These are phyloP conservation scores for Talaromyces sp. DNA, from an alignment of 2,329 filamentous ascomycete genomes.

Conservation along the genomic window DNA sequence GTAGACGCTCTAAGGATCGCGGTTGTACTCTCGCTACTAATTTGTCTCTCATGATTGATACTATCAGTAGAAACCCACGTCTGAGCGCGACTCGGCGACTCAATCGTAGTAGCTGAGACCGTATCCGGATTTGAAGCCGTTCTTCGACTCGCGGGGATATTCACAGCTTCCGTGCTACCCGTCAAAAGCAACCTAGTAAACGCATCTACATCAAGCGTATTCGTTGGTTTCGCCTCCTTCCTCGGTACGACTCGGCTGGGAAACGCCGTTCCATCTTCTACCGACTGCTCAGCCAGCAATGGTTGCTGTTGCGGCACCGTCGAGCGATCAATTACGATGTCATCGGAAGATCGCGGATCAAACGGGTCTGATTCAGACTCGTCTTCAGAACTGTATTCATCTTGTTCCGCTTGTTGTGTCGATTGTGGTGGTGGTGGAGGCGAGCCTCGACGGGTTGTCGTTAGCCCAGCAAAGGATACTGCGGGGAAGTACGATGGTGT, in stretches of 20 bases:
- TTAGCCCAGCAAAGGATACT: slow-evolving; percentile 19
- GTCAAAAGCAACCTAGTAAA: slow-evolving; percentile 75
- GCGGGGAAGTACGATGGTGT: slow-evolving; percentile 17
- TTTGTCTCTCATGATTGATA: not conserved
- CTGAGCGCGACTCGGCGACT: not conserved
- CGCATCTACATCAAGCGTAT: slow-evolving; percentile 69
- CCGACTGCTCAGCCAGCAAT: not conserved
- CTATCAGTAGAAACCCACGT: not conserved
- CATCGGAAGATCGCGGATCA: slow-evolving; percentile 29
- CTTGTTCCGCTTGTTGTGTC: not conserved
- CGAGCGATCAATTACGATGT: not conserved
- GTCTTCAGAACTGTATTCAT: slow-evolving; percentile 29
- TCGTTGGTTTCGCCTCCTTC: not conserved
- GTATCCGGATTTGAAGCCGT: slow-evolving; percentile 9
- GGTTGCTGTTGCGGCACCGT: not conserved
- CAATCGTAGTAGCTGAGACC: not conserved
- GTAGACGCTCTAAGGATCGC: slow-evolving; percentile 35
- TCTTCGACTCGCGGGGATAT: not conserved
- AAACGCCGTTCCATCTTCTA: not conserved
- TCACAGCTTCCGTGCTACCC: slow-evolving; percentile 52
- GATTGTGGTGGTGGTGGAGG: slow-evolving; percentile 12
- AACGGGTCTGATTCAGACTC: slow-evolving; percentile 39
- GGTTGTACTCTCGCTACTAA: not conserved
- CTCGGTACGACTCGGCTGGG: not conserved
- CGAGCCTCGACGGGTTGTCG: slow-evolving; percentile 19